Conservation (phyloP, 352 stramenopile genomes). For the Globisporangium heterothallicum region DNA sequence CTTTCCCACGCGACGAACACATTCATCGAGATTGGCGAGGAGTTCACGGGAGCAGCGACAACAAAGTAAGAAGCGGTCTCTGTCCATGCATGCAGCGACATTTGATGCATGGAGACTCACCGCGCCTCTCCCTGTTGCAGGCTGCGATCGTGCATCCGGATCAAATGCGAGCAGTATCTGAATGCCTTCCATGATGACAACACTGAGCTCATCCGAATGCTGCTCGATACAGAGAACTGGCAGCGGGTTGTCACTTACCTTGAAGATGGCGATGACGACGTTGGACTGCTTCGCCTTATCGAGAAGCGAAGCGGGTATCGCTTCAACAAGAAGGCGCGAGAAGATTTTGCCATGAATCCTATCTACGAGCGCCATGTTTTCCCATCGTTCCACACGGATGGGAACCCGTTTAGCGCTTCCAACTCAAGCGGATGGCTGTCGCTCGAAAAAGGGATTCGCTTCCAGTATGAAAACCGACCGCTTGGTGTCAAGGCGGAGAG, state of each 20-base stretch:
- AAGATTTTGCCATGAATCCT: conserved; percentile 34
- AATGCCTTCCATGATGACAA: conserved; percentile 79
- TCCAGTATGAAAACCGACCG: conserved; percentile 30
- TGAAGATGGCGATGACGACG: conserved; percentile 38
- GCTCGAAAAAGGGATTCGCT: conserved; percentile 51
- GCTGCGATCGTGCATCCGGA: conserved; percentile 53
- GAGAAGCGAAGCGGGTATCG: conserved; percentile 75
- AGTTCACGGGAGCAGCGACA: conserved; percentile 70
- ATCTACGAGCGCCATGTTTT: conserved; percentile 73
- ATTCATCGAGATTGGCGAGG: conserved; percentile 80
- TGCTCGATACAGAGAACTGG: conserved; percentile 84
- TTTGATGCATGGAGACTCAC: background rate
- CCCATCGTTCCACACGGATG: conserved; percentile 45
- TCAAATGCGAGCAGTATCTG: conserved; percentile 83
- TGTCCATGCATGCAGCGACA: background rate
- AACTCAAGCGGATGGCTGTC: conserved; percentile 56
- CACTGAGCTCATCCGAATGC: conserved; percentile 75
- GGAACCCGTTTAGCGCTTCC: conserved; percentile 55
- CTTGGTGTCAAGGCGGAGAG: conserved; percentile 26
- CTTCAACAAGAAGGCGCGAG: conserved; percentile 44
- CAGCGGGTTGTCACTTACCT: conserved; percentile 54
- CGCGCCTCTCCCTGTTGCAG: conserved; percentile 16
- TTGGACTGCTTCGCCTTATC: conserved; percentile 51
- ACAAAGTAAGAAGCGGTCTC: conserved; percentile 60
- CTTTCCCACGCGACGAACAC: conserved; percentile 68